These are phyloP conservation scores for Rutidosis leptorrhynchoides DNA, from an alignment of 129 eudicot genomes.

Conservation along the genomic window DNA sequence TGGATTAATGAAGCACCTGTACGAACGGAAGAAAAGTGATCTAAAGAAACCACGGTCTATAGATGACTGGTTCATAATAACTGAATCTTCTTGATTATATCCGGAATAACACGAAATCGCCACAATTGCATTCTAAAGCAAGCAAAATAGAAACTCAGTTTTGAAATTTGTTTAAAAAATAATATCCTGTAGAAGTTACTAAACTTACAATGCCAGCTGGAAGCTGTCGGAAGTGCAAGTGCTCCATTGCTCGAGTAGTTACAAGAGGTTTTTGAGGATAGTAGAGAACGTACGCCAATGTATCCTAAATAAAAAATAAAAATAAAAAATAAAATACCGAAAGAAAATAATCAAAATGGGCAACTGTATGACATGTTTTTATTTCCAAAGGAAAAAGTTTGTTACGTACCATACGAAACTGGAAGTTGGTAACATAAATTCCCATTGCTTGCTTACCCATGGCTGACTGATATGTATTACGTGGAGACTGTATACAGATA, in stretches of 20 bases:
- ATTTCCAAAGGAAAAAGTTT: neutral
- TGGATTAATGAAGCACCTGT: constrained; percentile 37
- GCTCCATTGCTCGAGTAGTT: constrained; percentile 98
- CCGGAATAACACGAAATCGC: constrained; percentile 97
- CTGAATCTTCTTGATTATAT: constrained; percentile 97
- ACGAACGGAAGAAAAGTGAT: constrained; percentile 91
- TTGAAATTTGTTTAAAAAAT: neutral
- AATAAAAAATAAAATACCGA: neutral
- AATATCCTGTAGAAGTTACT: neutral
- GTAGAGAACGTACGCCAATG: constrained; percentile 93
- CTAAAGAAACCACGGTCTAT: constrained; percentile 96
- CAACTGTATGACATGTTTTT: neutral
- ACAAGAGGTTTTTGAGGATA: constrained; percentile 98
- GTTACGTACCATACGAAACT: constrained; percentile 70
- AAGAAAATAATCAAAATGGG: neutral
- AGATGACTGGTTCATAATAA: constrained; percentile 94
- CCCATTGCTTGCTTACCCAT: constrained; percentile 99
- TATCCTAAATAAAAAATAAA: constrained; percentile 52
- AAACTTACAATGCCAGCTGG: constrained; percentile 81
- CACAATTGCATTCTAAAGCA: constrained; percentile 73
- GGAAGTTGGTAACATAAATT: constrained; percentile 89
- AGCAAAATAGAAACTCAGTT: constrained; percentile 12
- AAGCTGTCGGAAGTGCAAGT: constrained; percentile 93
- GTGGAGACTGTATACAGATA: constrained; percentile 68
- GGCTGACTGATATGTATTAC: constrained; percentile 97